Evolutionary conservation across 2,329 filamentous ascomycete species (phyloP), one percentile per base, ranked within the genome.

Genomic region (Penicillium sp.): DNA sequence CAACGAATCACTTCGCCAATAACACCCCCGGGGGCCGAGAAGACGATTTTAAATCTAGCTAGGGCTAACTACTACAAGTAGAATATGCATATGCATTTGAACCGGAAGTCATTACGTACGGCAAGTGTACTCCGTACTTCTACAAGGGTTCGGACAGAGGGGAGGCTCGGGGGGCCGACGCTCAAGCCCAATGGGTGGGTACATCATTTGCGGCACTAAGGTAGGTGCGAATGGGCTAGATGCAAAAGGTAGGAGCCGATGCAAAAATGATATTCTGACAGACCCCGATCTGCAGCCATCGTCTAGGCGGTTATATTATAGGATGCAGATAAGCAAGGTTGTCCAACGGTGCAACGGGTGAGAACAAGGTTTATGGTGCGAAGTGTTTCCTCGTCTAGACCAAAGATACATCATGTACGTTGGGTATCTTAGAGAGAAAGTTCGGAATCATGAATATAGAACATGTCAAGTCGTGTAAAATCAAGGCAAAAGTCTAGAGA

Each of bases 1-100:
- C n/a, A 10, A 32, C 58, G 58, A 60, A 61, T 63, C 58, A 58
- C 14, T 32, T 47, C 19, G 27, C 42, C 41, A 55, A 42, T 58
- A 26, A 51, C 51, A 58, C 49, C 47, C 53, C 58, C 50, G 56
- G 40, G 54, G 29, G 36, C 36, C 46, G 32, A 45, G 32, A 44
- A 35, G 40, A 36, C 36, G 52, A 61, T 60, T 56, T 55, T 46
- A 19, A 58, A 60, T 38, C 40, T 27, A 53, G 51, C 61, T 41
- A 61, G 55, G 53, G 23, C 23, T 23, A 23, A 23, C 23, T 23
- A 23, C 23, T 5, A 23, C 23, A 23, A 23, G 3, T 23, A 23
- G 23, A 3, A 23, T 23, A 23, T 23, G 10, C 23, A 23, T 23
- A 23, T 23, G 10, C 14, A 48, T 11, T 48, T 48, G 27, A 16